Conservation (phyloP, 2,329 filamentous ascomycete species). For the Fusarium anguioides region DNA sequence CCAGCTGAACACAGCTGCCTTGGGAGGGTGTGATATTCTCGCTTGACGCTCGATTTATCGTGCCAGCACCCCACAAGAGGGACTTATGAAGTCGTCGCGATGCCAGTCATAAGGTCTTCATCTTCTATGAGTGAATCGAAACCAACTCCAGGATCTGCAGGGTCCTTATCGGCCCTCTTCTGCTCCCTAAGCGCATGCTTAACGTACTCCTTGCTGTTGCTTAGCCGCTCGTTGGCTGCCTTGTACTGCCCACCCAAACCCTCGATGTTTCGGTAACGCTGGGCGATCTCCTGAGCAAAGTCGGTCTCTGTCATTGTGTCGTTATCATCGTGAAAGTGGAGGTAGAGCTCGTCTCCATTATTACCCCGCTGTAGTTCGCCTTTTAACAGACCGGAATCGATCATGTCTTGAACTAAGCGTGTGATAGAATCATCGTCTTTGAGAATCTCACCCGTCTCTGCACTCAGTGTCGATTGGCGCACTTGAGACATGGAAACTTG, state of each 20-base stretch:
- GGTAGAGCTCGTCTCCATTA: slow-evolving; percentile 56
- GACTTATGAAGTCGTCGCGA: slow-evolving; percentile 33
- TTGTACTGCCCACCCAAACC: slow-evolving; percentile 60
- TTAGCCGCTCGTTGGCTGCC: slow-evolving; percentile 65
- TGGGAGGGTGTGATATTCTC: neutral
- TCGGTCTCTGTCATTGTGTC: slow-evolving; percentile 61
- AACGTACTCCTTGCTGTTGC: slow-evolving; percentile 67
- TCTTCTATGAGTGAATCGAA: slow-evolving; percentile 65
- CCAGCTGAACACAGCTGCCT: neutral
- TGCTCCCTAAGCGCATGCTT: slow-evolving; percentile 59
- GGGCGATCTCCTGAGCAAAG: slow-evolving; percentile 60
- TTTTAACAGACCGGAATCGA: slow-evolving; percentile 62
- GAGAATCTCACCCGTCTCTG: slow-evolving; percentile 61
- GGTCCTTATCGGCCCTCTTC: slow-evolving; percentile 59
- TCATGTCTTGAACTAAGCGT: slow-evolving; percentile 65
- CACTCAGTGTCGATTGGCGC: slow-evolving; percentile 62
- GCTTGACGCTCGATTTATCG: neutral
- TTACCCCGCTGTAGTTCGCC: slow-evolving; percentile 62
- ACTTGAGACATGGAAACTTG: slow-evolving; percentile 67
- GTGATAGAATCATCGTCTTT: slow-evolving; percentile 57
- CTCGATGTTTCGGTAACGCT: slow-evolving; percentile 56
- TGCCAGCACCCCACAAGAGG: neutral
- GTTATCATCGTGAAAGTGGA: slow-evolving; percentile 61
- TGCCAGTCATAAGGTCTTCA: slow-evolving; percentile 70
- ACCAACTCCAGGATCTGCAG: slow-evolving; percentile 49